These are phyloP conservation scores for Nepenthes gracilis DNA, from an alignment of 148 eudicot genomes.

Conservation along the genomic window DNA sequence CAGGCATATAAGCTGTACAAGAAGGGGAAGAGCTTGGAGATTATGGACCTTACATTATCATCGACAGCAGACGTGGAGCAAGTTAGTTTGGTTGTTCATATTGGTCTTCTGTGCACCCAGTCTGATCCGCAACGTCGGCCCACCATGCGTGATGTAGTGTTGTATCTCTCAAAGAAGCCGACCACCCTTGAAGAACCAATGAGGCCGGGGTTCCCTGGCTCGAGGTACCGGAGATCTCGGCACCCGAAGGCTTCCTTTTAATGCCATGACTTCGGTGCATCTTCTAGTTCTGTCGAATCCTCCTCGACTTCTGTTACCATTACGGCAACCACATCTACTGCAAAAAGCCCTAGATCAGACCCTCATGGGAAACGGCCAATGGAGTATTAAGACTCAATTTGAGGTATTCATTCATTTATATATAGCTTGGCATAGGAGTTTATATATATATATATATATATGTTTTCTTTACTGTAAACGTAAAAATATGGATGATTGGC, in stretches of 20 bases:
- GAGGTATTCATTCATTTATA: too few species aligned
- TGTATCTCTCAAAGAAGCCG: conserved; percentile 50
- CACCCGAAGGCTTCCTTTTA: conserved; percentile 26
- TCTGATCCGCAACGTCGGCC: conserved; percentile 63
- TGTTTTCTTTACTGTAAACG: too few species aligned
- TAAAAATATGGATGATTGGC: too few species aligned
- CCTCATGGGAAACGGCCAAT: conserved; percentile 37
- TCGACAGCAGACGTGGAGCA: conserved; percentile 53
- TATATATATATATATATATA: too few species aligned
- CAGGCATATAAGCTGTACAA: conserved; percentile 72
- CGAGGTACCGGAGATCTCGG: conserved; percentile 34
- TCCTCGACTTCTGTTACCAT: conserved; percentile 21
- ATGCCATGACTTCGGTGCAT: conserved; percentile 22
- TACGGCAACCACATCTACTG: conserved; percentile 19
- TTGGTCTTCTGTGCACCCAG: conserved; percentile 70
- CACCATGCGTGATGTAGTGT: conserved; percentile 53
- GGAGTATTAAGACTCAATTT: too few species aligned
- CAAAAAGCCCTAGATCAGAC: conserved; percentile 12
- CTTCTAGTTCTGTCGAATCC: conserved; percentile 20
- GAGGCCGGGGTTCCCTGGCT: conserved; percentile 57
- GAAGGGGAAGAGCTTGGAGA: conserved; percentile 43
- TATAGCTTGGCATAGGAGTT: too few species aligned
- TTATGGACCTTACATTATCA: conserved; percentile 50
- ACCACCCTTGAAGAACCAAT: conserved; percentile 58
- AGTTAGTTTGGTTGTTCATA: conserved; percentile 44